Conservation (phyloP, 805 yeast species). For the Suhomyces sp. region DNA sequence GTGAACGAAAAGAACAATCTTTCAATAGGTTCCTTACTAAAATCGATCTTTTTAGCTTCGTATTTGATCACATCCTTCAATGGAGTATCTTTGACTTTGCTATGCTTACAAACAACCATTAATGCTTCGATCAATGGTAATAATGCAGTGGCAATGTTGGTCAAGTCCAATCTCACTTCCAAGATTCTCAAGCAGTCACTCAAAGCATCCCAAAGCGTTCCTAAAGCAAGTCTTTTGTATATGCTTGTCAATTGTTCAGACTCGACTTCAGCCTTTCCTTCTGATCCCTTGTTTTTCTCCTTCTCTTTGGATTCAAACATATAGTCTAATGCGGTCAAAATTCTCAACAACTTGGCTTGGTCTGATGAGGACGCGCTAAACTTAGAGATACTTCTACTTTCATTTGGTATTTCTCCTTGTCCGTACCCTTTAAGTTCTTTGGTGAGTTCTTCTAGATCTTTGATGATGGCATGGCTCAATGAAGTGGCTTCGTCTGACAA, state of each 20-base stretch:
- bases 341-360: slow-evolving; percentile 83
- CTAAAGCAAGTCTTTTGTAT: slow-evolving; percentile 68
- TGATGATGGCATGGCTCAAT: slow-evolving; percentile 53
- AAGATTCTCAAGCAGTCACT: slow-evolving; percentile 66
- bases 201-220: slow-evolving; percentile 80
- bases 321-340: slow-evolving; percentile 84
- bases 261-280: slow-evolving; percentile 8
- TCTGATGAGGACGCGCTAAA: slow-evolving; percentile 80
- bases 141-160: slow-evolving; percentile 66
- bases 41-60: slow-evolving; percentile 63
- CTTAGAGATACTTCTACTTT: slow-evolving; percentile 53
- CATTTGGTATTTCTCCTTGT: slow-evolving; percentile 30
- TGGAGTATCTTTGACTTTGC: slow-evolving; percentile 57
- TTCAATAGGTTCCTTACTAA: slow-evolving; percentile 72
- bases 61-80: slow-evolving; percentile 54
- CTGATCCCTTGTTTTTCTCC: slow-evolving; percentile 14
- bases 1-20: slow-evolving; percentile 81
- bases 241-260: slow-evolving; percentile 48
- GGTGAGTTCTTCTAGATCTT: slow-evolving; percentile 52
- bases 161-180: slow-evolving; percentile 54
- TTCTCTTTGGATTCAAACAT: slow-evolving; percentile 52
- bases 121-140: slow-evolving; percentile 87
- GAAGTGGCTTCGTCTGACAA: slow-evolving; percentile 61
- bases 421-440: slow-evolving; percentile 39
- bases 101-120: slow-evolving; percentile 94